Conservation (phyloP, 345 rosid genomes). For the Acer negundo region DNA sequence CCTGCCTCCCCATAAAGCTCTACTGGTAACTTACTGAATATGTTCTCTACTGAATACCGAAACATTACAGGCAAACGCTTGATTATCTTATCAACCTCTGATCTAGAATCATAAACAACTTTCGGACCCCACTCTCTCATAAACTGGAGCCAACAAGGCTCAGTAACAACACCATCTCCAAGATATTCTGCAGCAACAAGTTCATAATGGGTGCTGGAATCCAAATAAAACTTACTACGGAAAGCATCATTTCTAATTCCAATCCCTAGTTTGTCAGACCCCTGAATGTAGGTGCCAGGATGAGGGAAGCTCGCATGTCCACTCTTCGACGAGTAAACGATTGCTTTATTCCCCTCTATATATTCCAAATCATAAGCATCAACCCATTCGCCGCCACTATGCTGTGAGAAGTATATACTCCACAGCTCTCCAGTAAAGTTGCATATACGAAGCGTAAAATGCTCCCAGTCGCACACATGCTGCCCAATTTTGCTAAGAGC, state of each 20-base stretch:
- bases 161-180: conserved; percentile 42
- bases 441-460: conserved; percentile 81
- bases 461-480: conserved; percentile 97
- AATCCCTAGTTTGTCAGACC: conserved; percentile 57
- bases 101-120: conserved; percentile 58
- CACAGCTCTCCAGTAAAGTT: conserved; percentile 79
- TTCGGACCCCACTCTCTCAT: conserved; percentile 93
- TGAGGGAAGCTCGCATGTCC: conserved; percentile 88
- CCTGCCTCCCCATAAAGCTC: conserved; percentile 82
- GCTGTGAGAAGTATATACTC: conserved; percentile 86
- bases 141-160: conserved; percentile 78
- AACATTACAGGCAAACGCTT: conserved; percentile 48
- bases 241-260: conserved; percentile 81
- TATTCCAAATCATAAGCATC: conserved; percentile 71
- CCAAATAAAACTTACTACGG: conserved; percentile 43
- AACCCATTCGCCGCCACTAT: conserved; percentile 86
- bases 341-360: conserved; percentile 56
- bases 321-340: conserved; percentile 62
- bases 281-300: conserved; percentile 70
- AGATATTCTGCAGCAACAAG: conserved; percentile 76
- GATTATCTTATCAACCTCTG: conserved; percentile 52
- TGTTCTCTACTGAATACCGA: conserved; percentile 33
- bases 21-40: conserved; percentile 51
- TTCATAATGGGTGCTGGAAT: conserved; percentile 70
- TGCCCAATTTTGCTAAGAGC: conserved; percentile 65